A percentile compares a stretch with the other conserved stretches of the same genome.
Conservation (phyloP, 2,329 filamentous ascomycete species). For the Thielaviopsis punctulata region DNA sequence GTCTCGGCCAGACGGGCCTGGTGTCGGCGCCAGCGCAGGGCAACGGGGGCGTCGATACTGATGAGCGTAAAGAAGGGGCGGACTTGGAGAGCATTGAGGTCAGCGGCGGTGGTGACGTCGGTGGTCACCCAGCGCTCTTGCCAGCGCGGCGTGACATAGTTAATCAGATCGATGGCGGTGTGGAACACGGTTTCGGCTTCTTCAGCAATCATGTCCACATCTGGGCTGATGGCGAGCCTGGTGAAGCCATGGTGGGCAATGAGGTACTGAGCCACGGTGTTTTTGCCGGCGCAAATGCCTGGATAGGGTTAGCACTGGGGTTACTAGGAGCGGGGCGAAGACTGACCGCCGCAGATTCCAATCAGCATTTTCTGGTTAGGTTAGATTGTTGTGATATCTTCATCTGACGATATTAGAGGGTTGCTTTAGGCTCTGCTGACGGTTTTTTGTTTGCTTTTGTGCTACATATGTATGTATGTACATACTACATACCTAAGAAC, state of each 20-base stretch:
- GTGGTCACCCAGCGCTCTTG: conserved; percentile 70
- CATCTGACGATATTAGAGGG: too few species aligned
- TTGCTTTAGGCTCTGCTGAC: too few species aligned
- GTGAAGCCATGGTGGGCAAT: conserved; percentile 70
- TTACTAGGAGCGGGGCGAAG: background rate
- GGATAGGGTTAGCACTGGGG: conserved; percentile 6
- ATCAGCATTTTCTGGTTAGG: conserved; percentile 46
- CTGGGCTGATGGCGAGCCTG: conserved; percentile 54
- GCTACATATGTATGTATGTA: too few species aligned
- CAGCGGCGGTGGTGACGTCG: conserved; percentile 55
- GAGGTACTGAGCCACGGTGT: conserved; percentile 74
- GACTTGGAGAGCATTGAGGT: conserved; percentile 57
- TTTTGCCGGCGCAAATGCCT: conserved; percentile 91
- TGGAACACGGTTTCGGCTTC: conserved; percentile 29
- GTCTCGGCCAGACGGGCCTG: conserved; percentile 26
- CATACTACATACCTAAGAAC: too few species aligned
- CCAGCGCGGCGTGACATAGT: conserved; percentile 78
- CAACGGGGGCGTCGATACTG: conserved; percentile 79
- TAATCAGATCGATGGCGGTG: conserved; percentile 50
- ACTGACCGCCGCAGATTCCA: conserved; percentile 54
- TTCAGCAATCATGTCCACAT: conserved; percentile 27
- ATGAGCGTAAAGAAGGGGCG: conserved; percentile 88
- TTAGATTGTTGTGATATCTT: conserved; percentile 13
- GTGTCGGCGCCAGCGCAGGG: conserved; percentile 67
- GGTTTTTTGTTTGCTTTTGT: too few species aligned